Percentiles rank a stretch among this genome's conserved stretches.
Conservation (phyloP, 2,329 filamentous ascomycete species). For the Nemania abortiva region DNA sequence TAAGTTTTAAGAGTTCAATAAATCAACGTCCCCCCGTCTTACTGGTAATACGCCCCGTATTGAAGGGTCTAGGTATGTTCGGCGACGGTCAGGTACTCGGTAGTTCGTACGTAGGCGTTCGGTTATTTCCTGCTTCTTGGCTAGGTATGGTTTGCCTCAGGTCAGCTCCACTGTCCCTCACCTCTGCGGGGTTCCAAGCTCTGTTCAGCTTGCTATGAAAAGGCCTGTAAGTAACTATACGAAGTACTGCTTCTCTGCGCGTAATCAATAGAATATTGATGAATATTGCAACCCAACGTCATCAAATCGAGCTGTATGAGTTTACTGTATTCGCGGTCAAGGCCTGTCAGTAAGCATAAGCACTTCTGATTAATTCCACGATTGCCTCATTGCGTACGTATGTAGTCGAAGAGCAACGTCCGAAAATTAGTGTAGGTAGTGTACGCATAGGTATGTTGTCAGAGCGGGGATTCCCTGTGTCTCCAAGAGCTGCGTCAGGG, state of each 20-base stretch:
- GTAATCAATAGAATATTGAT: not conserved
- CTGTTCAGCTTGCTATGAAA: conserved; percentile 6
- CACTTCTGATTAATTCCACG: not conserved
- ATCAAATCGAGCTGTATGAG: not conserved
- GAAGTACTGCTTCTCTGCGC: not conserved
- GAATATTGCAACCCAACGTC: not conserved
- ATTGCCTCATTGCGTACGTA: not conserved
- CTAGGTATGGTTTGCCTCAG: conserved; percentile 4
- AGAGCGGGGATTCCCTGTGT: not conserved
- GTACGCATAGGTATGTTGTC: not conserved
- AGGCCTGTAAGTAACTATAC: not conserved
- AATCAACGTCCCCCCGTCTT: not conserved
- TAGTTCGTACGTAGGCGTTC: not conserved
- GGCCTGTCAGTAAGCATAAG: not conserved
- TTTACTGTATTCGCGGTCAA: not conserved
- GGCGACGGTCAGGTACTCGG: not conserved
- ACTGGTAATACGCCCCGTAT: not conserved
- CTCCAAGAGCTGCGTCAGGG: not conserved
- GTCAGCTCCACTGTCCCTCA: conserved; percentile 10
- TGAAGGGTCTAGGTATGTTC: conserved; percentile 4
- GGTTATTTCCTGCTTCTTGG: not conserved
- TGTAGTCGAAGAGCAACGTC: not conserved
- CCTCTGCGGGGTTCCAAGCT: conserved; percentile 4
- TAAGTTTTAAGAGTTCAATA: not conserved
- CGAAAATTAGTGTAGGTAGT: not conserved